Conservation (phyloP, 306 rosid species). For the Leucaena leucocephala region DNA sequence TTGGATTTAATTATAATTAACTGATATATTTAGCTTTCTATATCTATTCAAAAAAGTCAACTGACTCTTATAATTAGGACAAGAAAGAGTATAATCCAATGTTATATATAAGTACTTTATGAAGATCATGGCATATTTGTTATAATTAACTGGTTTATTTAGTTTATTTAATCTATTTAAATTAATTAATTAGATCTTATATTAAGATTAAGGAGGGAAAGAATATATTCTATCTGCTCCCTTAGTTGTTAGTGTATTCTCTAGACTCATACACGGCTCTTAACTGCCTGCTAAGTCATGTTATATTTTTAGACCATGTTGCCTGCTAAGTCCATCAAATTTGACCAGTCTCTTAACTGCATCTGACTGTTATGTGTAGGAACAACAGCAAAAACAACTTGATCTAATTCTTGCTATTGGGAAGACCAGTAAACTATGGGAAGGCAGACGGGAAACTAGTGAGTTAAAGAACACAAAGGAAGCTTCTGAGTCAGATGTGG, state of each 20-base stretch:
- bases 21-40: too few relatives aligned
- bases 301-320: neutral
- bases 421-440: conserved; percentile 66
- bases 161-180: too few relatives aligned
- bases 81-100: too few relatives aligned
- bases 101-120: too few relatives aligned
- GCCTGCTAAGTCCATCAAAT: neutral
- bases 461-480: conserved; percentile 40
- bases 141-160: too few relatives aligned
- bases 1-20: too few relatives aligned
- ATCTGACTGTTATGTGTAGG: conserved; percentile 48
- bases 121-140: too few relatives aligned
- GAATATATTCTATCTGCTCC: neutral
- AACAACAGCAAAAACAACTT: conserved; percentile 87
- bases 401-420: conserved; percentile 83
- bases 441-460: conserved; percentile 47
- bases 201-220: too few relatives aligned
- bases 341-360: conserved; percentile 20
- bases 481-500: conserved; percentile 41
- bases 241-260: neutral
- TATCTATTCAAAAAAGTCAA: too few relatives aligned
- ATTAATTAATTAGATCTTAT: too few relatives aligned
- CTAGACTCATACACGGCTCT: neutral
- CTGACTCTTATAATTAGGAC: too few relatives aligned
- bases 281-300: too few relatives aligned